Evolutionary conservation across 371 early-diverging fungal genomes (phyloP), one percentile per base, ranked within the genome.

Genomic region (Dichotomocladium elegans): DNA sequence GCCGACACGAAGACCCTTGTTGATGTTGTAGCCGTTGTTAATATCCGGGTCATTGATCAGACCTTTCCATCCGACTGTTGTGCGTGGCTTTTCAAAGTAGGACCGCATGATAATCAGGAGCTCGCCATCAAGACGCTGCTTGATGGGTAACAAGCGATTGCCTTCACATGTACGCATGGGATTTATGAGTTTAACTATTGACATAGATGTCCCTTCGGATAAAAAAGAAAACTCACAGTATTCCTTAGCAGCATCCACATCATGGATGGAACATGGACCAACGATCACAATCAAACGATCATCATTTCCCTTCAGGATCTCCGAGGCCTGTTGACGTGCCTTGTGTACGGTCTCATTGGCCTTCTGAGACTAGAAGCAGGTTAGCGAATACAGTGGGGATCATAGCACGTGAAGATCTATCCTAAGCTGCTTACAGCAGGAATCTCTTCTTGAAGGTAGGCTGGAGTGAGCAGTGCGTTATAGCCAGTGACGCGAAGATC

Each of bases 21-120:
- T 95, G 77, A 95, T 94, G 53, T 88, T 73, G 80, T 85, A 94
- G 44, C 85, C 82, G 58, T 85, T 85, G 72, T 93, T 83, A 60
- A 95, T 75, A 57, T 81, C 70, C 19, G 95, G 94, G 58, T 95
- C 95, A 62, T 94, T 95, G 67, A 95, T 93, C 35, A 93, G 70
- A 41, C 94, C 95, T 66, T 94, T 94, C 95, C 95, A 95, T 12
- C 95, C 95, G 25, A 94, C 93, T 11, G 94, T 95, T 4, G 95
- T 94, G 53, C 95, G 73, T 11, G 95, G 95, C 72, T 95, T 95
- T 75, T 95, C 95, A 74, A 96, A 96, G 80, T 93, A 96, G 35
- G 88, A 89, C 41, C 95, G 76, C 94, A 95, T 94, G 50, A 95
- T 83, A 35, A 95, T 89, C 19, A 80, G 57, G 47, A 95, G 65